Conservation (phyloP, 2,329 filamentous ascomycete species). For the Chrysoporthe puriensis region DNA sequence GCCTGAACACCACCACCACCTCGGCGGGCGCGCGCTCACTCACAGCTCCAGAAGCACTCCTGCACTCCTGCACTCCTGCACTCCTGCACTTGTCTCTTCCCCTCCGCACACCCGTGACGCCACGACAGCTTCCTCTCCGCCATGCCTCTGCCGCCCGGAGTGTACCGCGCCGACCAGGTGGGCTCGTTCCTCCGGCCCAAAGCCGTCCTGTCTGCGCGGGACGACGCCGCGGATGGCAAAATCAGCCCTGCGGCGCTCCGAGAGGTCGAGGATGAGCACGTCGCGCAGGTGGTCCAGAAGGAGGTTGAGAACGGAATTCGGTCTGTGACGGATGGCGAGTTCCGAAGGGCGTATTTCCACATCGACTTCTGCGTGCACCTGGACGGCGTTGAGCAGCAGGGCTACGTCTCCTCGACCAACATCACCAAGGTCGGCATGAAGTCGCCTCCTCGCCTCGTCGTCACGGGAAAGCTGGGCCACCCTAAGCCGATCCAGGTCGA, state of each 20-base stretch:
- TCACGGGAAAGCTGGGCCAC: conserved; percentile 58
- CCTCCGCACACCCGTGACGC: not conserved
- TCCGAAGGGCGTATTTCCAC: conserved; percentile 61
- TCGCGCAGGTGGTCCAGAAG: conserved; percentile 51
- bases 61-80: not conserved
- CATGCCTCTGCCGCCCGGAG: conserved; percentile 47
- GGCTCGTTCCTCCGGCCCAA: conserved; percentile 58
- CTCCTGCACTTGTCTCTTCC: not conserved
- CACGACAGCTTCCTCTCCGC: not conserved
- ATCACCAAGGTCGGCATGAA: conserved; percentile 50
- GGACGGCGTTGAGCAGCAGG: conserved; percentile 55
- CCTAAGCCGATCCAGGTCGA: conserved; percentile 58
- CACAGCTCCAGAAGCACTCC: not conserved
- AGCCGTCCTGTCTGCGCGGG: conserved; percentile 52
- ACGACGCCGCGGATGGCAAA: conserved; percentile 48
- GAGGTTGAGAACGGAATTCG: conserved; percentile 53
- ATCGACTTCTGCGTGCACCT: conserved; percentile 61
- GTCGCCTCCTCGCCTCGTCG: conserved; percentile 56
- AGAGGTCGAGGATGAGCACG: conserved; percentile 54
- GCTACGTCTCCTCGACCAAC: conserved; percentile 47
- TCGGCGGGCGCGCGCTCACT: not conserved
- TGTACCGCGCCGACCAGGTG: conserved; percentile 59
- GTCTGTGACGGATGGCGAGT: conserved; percentile 60
- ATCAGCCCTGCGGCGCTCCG: conserved; percentile 49
- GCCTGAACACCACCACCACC: not conserved